Conservation (phyloP, 768 basidiomycete species). For the Naganishia kalamii region DNA sequence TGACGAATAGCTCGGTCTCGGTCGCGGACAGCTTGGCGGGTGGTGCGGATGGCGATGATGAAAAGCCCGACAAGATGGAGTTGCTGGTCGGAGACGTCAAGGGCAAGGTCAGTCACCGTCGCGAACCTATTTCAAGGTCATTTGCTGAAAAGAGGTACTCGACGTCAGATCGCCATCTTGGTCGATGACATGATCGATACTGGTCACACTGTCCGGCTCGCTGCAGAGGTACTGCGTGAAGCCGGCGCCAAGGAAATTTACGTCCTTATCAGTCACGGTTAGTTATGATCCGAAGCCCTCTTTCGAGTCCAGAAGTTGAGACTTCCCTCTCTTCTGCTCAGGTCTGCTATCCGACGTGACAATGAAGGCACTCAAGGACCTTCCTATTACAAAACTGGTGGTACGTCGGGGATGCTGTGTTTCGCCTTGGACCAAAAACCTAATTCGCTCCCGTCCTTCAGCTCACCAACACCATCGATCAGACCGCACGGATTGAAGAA, state of each 20-base stretch:
- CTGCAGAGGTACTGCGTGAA: conserved; percentile 78
- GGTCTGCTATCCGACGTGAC: conserved; percentile 90
- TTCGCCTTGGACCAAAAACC: background rate
- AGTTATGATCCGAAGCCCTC: background rate
- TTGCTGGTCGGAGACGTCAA: conserved; percentile 82
- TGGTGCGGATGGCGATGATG: conserved; percentile 28
- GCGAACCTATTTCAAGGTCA: background rate
- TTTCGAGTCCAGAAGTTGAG: background rate
- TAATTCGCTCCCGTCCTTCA: background rate
- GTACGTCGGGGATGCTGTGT: conserved; percentile 48
- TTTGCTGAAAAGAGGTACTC: too few species aligned
- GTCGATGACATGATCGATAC: conserved; percentile 83
- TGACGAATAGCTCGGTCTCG: conserved; percentile 20
- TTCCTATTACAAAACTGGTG: conserved; percentile 82
- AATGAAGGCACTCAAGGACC: conserved; percentile 63
- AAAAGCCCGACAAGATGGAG: conserved; percentile 44
- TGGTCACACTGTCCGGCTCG: conserved; percentile 70
- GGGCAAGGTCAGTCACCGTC: conserved; percentile 48
- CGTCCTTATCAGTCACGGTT: conserved; percentile 82
- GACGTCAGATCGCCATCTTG: conserved; percentile 73
- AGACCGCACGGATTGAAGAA: conserved; percentile 62
- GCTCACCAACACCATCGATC: conserved; percentile 89
- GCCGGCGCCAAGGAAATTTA: conserved; percentile 79
- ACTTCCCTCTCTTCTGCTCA: background rate
- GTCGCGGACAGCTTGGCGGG: conserved; percentile 21